Evolutionary conservation across 2,329 filamentous ascomycete species (phyloP).

Genomic region (Apiospora pterosperma): DNA sequence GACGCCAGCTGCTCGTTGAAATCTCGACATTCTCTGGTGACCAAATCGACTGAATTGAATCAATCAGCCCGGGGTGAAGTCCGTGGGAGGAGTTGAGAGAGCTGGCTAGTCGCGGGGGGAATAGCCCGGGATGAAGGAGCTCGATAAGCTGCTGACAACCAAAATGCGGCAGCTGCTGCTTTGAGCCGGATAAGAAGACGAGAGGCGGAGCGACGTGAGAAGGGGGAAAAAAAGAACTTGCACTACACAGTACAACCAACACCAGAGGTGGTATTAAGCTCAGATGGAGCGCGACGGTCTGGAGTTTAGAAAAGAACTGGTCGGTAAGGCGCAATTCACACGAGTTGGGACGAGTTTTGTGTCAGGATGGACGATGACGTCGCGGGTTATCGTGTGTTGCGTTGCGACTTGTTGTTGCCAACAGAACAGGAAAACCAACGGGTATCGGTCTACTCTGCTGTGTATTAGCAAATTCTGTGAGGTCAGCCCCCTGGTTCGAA

Average conservation of each 20-base stretch:
- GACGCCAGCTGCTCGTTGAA: constrained; percentile 25
- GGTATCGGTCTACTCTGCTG: neutral
- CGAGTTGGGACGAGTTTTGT: neutral
- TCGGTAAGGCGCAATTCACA: neutral
- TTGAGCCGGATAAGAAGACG: neutral
- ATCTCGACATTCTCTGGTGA: constrained; percentile 24
- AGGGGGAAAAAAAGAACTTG: neutral
- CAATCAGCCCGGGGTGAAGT: neutral
- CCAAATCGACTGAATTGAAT: neutral
- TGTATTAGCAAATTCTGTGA: neutral
- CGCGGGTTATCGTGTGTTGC: neutral
- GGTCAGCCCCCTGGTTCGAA: neutral
- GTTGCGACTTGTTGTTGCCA: neutral
- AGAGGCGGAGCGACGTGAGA: neutral
- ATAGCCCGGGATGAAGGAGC: neutral
- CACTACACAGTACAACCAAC: neutral
- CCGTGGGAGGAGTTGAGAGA: neutral
- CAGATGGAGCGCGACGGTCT: neutral
- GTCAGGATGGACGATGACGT: neutral
- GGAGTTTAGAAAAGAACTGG: neutral
- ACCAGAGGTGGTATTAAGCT: neutral
- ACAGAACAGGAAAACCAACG: neutral
- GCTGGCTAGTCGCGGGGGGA: neutral
- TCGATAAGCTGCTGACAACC: neutral
- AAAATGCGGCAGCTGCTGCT: neutral